Percentiles rank a stretch among this genome's conserved stretches.
Evolutionary conservation across 2,329 filamentous ascomycete genomes (phyloP).

Genomic region (Kalmusia sp.): DNA sequence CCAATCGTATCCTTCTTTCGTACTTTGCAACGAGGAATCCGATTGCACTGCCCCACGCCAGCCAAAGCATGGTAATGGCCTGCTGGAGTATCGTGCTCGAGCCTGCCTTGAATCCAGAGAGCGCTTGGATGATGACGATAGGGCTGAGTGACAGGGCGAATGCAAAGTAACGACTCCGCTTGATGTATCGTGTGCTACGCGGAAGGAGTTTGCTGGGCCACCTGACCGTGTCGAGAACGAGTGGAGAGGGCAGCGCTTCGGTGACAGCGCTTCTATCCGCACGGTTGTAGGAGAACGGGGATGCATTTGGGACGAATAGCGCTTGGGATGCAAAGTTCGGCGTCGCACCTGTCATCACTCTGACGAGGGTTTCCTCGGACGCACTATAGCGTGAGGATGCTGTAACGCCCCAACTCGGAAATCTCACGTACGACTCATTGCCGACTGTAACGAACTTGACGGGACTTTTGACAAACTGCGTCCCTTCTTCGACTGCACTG

Average conservation of each 20-base stretch:
- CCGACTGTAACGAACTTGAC: slow-evolving; percentile 2
- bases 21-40: slow-evolving; percentile 6
- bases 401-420: neutral
- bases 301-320: slow-evolving; percentile 5
- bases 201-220: slow-evolving; percentile 9
- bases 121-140: slow-evolving; percentile 7
- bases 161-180: slow-evolving; percentile 6
- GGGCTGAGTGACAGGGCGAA: slow-evolving; percentile 8
- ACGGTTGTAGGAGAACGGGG: slow-evolving; percentile 9
- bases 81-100: slow-evolving; percentile 3
- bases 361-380: neutral
- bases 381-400: neutral
- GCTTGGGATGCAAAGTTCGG: neutral
- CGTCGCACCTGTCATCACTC: neutral
- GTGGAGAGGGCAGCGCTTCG: neutral
- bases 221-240: neutral
- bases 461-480: slow-evolving; percentile 3
- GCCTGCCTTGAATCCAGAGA: slow-evolving; percentile 3
- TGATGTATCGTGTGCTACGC: slow-evolving; percentile 4
- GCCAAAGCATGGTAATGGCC: slow-evolving; percentile 11
- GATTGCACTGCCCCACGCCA: slow-evolving; percentile 6
- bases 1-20: slow-evolving; percentile 6
- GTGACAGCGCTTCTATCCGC: neutral
- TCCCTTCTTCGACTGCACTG: neutral
- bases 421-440: slow-evolving; percentile 1